Conservation (phyloP, 2,329 filamentous ascomycete species). For the Ceratocystis albifundus region DNA sequence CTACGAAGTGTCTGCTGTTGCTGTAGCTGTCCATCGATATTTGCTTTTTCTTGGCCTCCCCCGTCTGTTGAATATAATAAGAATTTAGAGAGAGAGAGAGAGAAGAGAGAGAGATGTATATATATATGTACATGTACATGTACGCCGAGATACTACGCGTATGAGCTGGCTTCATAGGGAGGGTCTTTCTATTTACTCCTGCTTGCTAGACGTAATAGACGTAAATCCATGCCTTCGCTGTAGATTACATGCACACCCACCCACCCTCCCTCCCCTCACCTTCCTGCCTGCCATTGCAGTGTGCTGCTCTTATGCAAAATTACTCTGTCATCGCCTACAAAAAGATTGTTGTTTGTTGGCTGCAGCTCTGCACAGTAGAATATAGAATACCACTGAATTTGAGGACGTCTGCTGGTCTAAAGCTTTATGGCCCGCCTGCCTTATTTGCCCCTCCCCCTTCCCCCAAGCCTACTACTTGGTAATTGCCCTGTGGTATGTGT, state of each 20-base stretch:
- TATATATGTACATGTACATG: not conserved
- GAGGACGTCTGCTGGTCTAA: not conserved
- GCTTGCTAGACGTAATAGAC: too few species aligned
- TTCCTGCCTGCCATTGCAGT: not conserved
- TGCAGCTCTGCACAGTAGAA: not conserved
- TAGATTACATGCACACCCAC: too few species aligned
- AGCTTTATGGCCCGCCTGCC: too few species aligned
- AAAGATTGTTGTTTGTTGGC: not conserved
- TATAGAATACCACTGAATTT: not conserved
- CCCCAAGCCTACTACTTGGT: not conserved
- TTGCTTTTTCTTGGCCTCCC: not conserved
- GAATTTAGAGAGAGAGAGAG: too few species aligned
- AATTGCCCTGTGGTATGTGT: not conserved
- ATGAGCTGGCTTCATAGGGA: not conserved
- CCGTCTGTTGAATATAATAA: not conserved
- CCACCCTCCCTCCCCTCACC: not conserved
- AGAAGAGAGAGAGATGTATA: too few species aligned
- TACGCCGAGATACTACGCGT: not conserved
- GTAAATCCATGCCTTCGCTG: too few species aligned
- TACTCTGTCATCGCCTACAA: not conserved
- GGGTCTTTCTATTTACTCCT: not conserved
- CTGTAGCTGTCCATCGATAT: not conserved
- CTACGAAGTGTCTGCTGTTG: not conserved
- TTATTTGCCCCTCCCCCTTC: not conserved
- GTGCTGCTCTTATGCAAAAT: not conserved